Evolutionary conservation across 495 filamentous ascomycete species (phyloP), one percentile per base, ranked within the genome.

Genomic region (Podospora bellae-mahoneyi): DNA sequence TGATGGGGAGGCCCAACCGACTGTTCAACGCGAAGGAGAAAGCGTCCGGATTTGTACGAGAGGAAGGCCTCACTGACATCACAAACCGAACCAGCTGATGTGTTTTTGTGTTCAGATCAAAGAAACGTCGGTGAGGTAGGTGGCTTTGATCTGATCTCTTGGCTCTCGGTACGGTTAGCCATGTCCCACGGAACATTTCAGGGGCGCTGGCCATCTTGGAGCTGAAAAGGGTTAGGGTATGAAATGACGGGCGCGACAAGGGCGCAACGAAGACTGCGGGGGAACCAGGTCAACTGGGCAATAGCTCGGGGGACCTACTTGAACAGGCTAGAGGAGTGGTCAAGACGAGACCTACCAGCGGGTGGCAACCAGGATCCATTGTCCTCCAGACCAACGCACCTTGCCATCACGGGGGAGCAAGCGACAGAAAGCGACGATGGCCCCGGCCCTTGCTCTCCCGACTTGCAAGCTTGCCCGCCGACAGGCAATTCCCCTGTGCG

Each of bases 361-460:
- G 55, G 61, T 63, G 61, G 61, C 61, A 63, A 63, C 61, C 30
- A 63, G 61, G 61, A 63, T 63, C 61, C 30, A 20, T 32, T 63
- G 27, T 63, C 32, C 30, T 63, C 30, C 23, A 61, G n/a, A 63
- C 59, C 20, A 13, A 5, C 23, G 19, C 56, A 58, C 19, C 59
- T 61, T 27, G 59, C 23, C 28, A 61, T 32, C 23, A 28, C 20
- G 5, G 20, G 59, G 59, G 23, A 58, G 56, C 19, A 58, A 58
- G 56, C 56, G 56, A 58, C 23, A 27, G 56, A 58, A 28, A 32
- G 23, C 59, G 23, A 61, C 23, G 59, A 19, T n/a, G 28, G 27
- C 61, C 23, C 23, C 30, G 32, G n/a, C 61, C 61, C 32, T 16
- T 19, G 18, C 61, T 20, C 61, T 26, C 30, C 61, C 30, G 48